Evolutionary conservation across 768 basidiomycete genomes (phyloP), one percentile per base, ranked within the genome.

Genomic region (Boletus sensibilis): DNA sequence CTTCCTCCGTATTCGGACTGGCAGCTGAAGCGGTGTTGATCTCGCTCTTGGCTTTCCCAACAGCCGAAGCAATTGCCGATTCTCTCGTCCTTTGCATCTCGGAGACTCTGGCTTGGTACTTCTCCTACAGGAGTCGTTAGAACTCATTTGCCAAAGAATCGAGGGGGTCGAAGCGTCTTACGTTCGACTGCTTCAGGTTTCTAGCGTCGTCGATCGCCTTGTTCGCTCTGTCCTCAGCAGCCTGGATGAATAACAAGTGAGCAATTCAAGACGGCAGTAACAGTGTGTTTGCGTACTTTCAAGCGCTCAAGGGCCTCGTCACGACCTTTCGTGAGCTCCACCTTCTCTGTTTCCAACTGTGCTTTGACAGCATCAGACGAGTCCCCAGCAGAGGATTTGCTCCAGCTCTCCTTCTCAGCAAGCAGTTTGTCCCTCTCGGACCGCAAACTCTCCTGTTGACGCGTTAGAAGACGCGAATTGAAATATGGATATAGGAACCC

Each of bases 341-440:
- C 76, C 61, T 84, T 89, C 65, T 90, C 87, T 1, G 74, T 64
- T 53, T 88, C 86, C 81, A 82, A 83, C 18, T 70, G 68, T 14
- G 62, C 57, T 50, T 75, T 78, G 31, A 66, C 64, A 35, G 71
- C 68, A 14, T 76, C 74, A 4, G 75, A 55, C 5, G 66, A 64
- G 1, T 60, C 61, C 20, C 64, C 54, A 7, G 55, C 35, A 45
- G 59, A 57, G 2, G 73, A 31, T n/a, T 71, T 53, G 35, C 56
- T 66, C 52, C 69, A 59, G 21, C 72, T 70, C 53, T 79, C 78
- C 64, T 84, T 88, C 64, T 88, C 87, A 0, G 76, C 78, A 27
- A 86, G 72, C 18, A 91, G 71, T 48, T 74, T 77, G 63, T 89
- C 87, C 48, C 83, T 77, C 69, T 92, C 85, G 42, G 79, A 76